Conservation (phyloP, 306 rosid genomes). For the Adenanthera pavonina region DNA sequence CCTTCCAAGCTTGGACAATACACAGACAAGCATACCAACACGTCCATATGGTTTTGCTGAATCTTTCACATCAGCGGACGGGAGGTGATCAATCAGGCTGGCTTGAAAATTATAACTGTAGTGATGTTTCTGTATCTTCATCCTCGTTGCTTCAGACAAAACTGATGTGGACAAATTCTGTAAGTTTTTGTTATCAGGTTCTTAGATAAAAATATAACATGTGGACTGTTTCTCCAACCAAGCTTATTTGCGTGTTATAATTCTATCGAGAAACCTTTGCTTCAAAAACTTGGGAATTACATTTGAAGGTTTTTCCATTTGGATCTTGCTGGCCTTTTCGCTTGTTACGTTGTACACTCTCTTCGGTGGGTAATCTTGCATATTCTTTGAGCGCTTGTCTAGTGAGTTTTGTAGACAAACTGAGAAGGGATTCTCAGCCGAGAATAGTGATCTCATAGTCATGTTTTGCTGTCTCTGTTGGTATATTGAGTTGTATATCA, state of each 20-base stretch:
- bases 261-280: conserved; percentile 27
- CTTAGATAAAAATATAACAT: background rate
- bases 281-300: background rate
- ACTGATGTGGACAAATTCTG: conserved; percentile 8
- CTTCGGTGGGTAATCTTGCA: conserved; percentile 37
- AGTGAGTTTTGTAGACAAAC: conserved; percentile 34
- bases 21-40: conserved; percentile 91
- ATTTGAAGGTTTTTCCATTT: background rate
- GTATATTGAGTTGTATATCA: background rate
- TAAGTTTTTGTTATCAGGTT: background rate
- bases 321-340: conserved; percentile 19
- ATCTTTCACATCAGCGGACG: conserved; percentile 88
- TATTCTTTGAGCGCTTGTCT: conserved; percentile 34
- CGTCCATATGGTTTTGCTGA: conserved; percentile 87
- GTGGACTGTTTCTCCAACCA: background rate
- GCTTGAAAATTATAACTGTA: conserved; percentile 59
- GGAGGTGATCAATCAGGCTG: conserved; percentile 59
- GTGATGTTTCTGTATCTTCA: conserved; percentile 46
- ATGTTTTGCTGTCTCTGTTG: background rate
- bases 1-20: conserved; percentile 80
- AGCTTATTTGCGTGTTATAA: background rate
- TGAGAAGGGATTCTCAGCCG: too few relatives aligned
- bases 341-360: conserved; percentile 42
- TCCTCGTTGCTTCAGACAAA: conserved; percentile 32
- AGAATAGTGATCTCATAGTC: conserved; percentile 30